These are phyloP conservation scores for Groenewaldozyma sp. DNA, from an alignment of 1,139 yeast species.

Conservation along the genomic window DNA sequence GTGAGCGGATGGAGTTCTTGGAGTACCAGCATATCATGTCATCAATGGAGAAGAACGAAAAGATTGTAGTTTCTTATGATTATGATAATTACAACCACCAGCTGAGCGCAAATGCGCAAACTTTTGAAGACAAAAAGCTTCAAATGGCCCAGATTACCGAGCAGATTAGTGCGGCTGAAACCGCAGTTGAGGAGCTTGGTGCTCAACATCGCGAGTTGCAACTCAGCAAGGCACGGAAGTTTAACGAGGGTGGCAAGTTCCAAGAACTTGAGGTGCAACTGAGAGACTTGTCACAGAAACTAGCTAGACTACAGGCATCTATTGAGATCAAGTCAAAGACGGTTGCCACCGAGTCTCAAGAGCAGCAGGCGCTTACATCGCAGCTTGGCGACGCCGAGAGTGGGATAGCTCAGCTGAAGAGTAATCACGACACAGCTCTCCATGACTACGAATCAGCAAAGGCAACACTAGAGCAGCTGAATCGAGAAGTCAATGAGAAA, in stretches of 20 bases:
- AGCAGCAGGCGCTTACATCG: constrained; percentile 16
- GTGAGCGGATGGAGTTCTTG: constrained; percentile 71
- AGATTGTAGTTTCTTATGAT: constrained; percentile 73
- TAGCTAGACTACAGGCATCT: constrained; percentile 61
- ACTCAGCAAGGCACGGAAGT: constrained; percentile 47
- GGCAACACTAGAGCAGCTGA: constrained; percentile 36
- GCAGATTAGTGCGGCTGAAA: constrained; percentile 36
- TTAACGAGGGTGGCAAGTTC: constrained; percentile 52
- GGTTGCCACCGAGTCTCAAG: constrained; percentile 39
- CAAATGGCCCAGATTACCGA: constrained; percentile 17
- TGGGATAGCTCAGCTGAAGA: constrained; percentile 25
- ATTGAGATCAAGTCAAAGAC: constrained; percentile 50
- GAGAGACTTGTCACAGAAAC: constrained; percentile 49
- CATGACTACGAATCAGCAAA: constrained; percentile 39
- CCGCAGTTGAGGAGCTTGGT: constrained; percentile 34
- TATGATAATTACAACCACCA: constrained; percentile 38
- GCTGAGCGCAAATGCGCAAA: constrained; percentile 20
- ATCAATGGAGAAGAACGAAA: constrained; percentile 65
- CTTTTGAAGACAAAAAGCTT: constrained; percentile 32
- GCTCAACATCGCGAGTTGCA: constrained; percentile 54
- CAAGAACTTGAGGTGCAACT: constrained; percentile 54
- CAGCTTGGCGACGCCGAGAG: constrained; percentile 15
- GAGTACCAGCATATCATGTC: constrained; percentile 82
- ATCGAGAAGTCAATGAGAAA: constrained; percentile 47
- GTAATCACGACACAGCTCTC: constrained; percentile 9